Evolutionary conservation across 2,329 filamentous ascomycete genomes (phyloP), one percentile per base, ranked within the genome.

Genomic region (Colletotrichum zoysiae): DNA sequence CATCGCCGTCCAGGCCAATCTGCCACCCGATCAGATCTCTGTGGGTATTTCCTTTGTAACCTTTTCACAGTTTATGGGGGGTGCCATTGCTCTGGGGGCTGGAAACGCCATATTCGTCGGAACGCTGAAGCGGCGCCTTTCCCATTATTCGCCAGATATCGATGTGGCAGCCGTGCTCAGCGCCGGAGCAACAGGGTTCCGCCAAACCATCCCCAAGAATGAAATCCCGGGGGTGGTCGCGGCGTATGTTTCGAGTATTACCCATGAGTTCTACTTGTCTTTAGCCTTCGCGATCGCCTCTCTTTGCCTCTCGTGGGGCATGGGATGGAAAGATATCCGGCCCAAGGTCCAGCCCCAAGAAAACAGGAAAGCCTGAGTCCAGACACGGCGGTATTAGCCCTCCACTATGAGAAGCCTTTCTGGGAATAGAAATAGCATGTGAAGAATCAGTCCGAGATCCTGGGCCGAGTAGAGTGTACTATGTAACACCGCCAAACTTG

Each of bases 281-380:
- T 76, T 80, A 1, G 82, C 78, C 0, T 67, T 80, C 18, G 76
- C 78, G 5, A 76, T 74, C 38, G 74, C 65, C 7, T 75, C 77
- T 65, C 81, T 86, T 26, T 40, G 83, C 1, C 78, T 80, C 7
- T 77, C 79, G 1, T 84, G 81, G 75, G 85, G 84, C 0, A 80
- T 87, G 75, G 86, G 86, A 1, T 86, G 83, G 80, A 82, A 81
- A 26, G 82, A 84, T 71, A 78, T 86, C 40, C 81, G 84, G 51
- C 81, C 83, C 74, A 80, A 38, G 35, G 35, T 86, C 40, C 81
- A 84, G 51, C 81, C 81, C 83, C 74, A 80, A 74, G 38, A 53
- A 51, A 23, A 30, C 50, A 20, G 26, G 35, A 40, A 75, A 35
- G 46, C 75, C 23, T 61, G 70, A 38, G 70, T 60, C 61, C 66